Percentiles rank a stretch among this genome's conserved stretches.
Evolutionary conservation across 139 green algal genomes (phyloP).

Genomic region (Coccomyxa sp.): DNA sequence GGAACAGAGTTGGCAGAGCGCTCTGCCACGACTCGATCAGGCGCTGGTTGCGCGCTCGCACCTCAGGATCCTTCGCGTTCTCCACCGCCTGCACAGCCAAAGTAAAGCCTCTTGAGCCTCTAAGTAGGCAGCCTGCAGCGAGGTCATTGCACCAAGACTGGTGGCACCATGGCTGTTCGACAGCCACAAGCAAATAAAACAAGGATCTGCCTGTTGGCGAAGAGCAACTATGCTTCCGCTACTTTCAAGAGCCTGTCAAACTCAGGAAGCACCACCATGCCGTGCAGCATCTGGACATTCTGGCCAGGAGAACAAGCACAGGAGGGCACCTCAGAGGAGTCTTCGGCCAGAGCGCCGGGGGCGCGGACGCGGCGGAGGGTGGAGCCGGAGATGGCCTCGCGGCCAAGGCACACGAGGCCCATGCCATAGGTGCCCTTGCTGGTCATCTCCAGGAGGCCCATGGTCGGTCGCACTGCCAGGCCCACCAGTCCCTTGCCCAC

Average conservation of each 20-base stretch:
- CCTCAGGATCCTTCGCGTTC: slow-evolving; percentile 17
- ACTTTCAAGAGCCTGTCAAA: too few relatives aligned
- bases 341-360: slow-evolving; percentile 50
- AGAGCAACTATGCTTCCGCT: too few relatives aligned
- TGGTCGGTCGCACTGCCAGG: slow-evolving; percentile 46
- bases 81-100: slow-evolving; percentile 16
- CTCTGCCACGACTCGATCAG: slow-evolving; percentile 60
- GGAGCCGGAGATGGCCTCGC: slow-evolving; percentile 73
- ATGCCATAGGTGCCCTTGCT: slow-evolving; percentile 57
- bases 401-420: slow-evolving; percentile 69
- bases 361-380: slow-evolving; percentile 61
- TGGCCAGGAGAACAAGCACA: not conserved
- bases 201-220: too few relatives aligned
- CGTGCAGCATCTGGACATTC: too few relatives aligned
- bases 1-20: slow-evolving; percentile 51
- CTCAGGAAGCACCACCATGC: too few relatives aligned
- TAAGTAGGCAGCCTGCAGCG: not conserved
- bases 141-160: too few relatives aligned
- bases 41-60: slow-evolving; percentile 3
- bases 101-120: not conserved
- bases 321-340: slow-evolving; percentile 13
- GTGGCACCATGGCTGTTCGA: too few relatives aligned
- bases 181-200: too few relatives aligned
- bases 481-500: slow-evolving; percentile 59
- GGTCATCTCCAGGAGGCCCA: slow-evolving; percentile 52